A percentile compares a stretch with the other conserved stretches of the same genome.
These are phyloP conservation scores for Penicillium sp. DNA, from an alignment of 2,329 filamentous ascomycete genomes.

Conservation along the genomic window DNA sequence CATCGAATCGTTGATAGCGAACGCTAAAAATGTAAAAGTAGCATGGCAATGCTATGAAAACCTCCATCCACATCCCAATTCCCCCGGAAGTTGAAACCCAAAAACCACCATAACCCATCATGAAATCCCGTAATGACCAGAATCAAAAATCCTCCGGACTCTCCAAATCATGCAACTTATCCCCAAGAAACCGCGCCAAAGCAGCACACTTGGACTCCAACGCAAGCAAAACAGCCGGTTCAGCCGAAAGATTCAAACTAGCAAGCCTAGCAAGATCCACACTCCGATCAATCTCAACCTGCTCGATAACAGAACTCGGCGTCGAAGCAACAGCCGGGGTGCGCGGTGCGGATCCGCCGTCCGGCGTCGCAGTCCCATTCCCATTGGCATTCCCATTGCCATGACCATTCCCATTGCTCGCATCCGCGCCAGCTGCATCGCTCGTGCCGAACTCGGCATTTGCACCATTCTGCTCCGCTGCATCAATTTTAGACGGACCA, in stretches of 20 bases:
- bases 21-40: not conserved
- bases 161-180: constrained; percentile 41
- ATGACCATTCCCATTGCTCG: constrained; percentile 9
- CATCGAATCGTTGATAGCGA: not conserved
- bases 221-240: constrained; percentile 39
- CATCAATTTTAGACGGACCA: constrained; percentile 35
- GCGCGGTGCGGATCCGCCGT: constrained; percentile 13
- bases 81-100: not conserved
- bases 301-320: constrained; percentile 26
- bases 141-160: constrained; percentile 42
- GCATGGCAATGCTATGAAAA: no score
- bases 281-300: constrained; percentile 41
- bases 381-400: no score
- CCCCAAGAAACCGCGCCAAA: constrained; percentile 39
- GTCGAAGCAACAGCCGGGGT: constrained; percentile 9
- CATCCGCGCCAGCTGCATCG: not conserved
- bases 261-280: constrained; percentile 39
- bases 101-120: no score
- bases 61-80: not conserved
- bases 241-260: constrained; percentile 39
- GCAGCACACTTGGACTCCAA: constrained; percentile 44
- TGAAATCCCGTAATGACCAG: no score
- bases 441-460: constrained; percentile 4
- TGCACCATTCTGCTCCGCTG: not conserved
- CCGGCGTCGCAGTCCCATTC: not conserved